These are phyloP conservation scores for Scutellospora calospora DNA, from an alignment of 371 early-diverging fungal genomes.

Conservation along the genomic window DNA sequence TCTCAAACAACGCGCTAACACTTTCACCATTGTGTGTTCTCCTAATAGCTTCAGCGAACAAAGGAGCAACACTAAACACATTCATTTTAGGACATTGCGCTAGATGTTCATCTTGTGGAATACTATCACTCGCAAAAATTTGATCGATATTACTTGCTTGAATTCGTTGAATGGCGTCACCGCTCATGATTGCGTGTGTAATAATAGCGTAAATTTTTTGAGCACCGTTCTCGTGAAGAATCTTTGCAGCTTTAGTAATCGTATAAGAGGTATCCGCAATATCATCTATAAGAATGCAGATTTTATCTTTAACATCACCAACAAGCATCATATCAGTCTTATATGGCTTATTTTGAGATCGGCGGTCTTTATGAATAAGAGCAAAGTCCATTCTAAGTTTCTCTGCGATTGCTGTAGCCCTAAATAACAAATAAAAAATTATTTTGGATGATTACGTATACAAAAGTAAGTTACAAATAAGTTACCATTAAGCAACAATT, in stretches of 20 bases:
- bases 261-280: slow-evolving; percentile 96
- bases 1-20: slow-evolving; percentile 85
- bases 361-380: slow-evolving; percentile 89
- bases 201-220: slow-evolving; percentile 88
- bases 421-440: slow-evolving; percentile 45
- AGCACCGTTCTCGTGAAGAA: slow-evolving; percentile 89
- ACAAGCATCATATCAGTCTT: slow-evolving; percentile 86
- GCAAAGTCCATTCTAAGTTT: slow-evolving; percentile 88
- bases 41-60: slow-evolving; percentile 89
- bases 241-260: slow-evolving; percentile 87
- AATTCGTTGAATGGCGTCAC: slow-evolving; percentile 84
- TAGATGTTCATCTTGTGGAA: slow-evolving; percentile 86
- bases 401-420: slow-evolving; percentile 88
- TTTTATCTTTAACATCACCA: slow-evolving; percentile 88
- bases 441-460: too few relatives aligned
- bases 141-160: slow-evolving; percentile 76
- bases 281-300: slow-evolving; percentile 92
- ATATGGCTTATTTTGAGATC: slow-evolving; percentile 55
- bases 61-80: slow-evolving; percentile 84
- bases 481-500: not conserved
- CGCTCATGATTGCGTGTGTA: slow-evolving; percentile 89
- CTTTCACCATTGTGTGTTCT: slow-evolving; percentile 96
- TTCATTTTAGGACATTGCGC: slow-evolving; percentile 73
- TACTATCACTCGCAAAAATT: slow-evolving; percentile 90
- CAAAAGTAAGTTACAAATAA: too few relatives aligned